A percentile compares a stretch with the other conserved stretches of the same genome.
phyloP scores from a whole-genome alignment of 371 early-diverging fungal genomes.

The Chytridiales sp. region DNA sequence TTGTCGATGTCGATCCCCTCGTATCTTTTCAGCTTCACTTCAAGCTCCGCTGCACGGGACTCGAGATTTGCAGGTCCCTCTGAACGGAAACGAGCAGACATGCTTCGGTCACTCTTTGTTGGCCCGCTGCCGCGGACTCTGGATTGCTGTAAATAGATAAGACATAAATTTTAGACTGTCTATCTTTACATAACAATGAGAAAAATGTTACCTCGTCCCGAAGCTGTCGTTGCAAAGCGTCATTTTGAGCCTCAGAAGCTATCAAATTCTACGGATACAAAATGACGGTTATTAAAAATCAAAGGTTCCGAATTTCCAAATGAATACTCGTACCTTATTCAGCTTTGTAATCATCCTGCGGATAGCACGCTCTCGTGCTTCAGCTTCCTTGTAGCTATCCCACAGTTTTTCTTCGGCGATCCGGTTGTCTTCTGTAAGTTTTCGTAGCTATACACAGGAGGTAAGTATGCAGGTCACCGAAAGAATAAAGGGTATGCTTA shows the following conservation, averaged over 20 bases:
- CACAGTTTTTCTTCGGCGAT: slow-evolving; percentile 57
- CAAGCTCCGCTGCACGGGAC: slow-evolving; percentile 25
- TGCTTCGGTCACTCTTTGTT: slow-evolving; percentile 23
- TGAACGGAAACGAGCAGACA: slow-evolving; percentile 12
- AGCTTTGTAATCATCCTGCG: slow-evolving; percentile 44
- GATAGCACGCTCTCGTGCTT: slow-evolving; percentile 50
- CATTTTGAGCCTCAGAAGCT: slow-evolving; percentile 31
- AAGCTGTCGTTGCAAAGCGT: slow-evolving; percentile 38
- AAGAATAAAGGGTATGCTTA: slow-evolving; percentile 4
- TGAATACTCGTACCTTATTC: slow-evolving; percentile 32
- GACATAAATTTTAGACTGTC: background rate
- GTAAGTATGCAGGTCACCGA: background rate
- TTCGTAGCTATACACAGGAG: slow-evolving; percentile 35
- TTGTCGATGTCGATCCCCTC: slow-evolving; percentile 43
- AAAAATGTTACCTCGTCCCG: slow-evolving; percentile 38
- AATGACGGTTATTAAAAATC: background rate
- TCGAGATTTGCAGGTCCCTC: slow-evolving; percentile 13
- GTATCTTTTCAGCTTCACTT: slow-evolving; percentile 35
- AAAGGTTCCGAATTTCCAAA: background rate
- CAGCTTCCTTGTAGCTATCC: slow-evolving; percentile 55
- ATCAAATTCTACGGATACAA: slow-evolving; percentile 7
- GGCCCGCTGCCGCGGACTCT: slow-evolving; percentile 18
- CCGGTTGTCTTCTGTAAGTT: slow-evolving; percentile 46
- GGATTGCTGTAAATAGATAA: slow-evolving; percentile 18
- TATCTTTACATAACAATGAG: background rate